A percentile compares a stretch with the other conserved stretches of the same genome.
phyloP scores from a whole-genome alignment of 164 flowering plant genomes.

The Berberis vulgaris region DNA sequence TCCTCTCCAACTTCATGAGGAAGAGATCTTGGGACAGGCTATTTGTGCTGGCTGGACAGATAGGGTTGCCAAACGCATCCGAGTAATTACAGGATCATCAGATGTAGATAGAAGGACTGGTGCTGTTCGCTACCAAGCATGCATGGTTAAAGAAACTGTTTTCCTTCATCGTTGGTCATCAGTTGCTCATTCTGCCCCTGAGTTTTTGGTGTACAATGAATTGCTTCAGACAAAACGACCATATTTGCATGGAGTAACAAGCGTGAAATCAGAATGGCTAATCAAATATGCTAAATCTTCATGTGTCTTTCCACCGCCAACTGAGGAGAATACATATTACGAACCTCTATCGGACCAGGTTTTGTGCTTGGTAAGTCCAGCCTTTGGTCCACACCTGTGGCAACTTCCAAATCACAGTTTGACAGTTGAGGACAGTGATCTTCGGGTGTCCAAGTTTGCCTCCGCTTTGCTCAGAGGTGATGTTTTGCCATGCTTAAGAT shows the following conservation, averaged over 20 bases:
- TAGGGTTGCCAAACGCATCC: conserved; percentile 68
- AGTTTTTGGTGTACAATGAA: conserved; percentile 77
- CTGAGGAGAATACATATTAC: conserved; percentile 19
- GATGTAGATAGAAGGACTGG: conserved; percentile 41
- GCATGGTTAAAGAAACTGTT: conserved; percentile 60
- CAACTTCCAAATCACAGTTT: conserved; percentile 51
- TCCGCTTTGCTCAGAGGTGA: conserved; percentile 73
- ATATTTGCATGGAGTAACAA: conserved; percentile 85
- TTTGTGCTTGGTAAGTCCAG: conserved; percentile 44
- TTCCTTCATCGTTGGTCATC: conserved; percentile 74
- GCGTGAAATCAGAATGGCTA: conserved; percentile 71
- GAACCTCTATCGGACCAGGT: conserved; percentile 49
- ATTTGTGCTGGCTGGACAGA: conserved; percentile 97
- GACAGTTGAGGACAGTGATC: conserved; percentile 31
- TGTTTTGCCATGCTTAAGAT: conserved; percentile 67
- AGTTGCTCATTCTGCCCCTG: conserved; percentile 54
- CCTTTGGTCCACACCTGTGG: conserved; percentile 79
- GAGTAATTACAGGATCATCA: conserved; percentile 23
- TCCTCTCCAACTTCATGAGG: conserved; percentile 53
- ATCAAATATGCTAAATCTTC: conserved; percentile 50
- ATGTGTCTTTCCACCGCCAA: conserved; percentile 67
- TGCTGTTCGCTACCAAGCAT: conserved; percentile 61
- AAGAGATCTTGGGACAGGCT: conserved; percentile 67
- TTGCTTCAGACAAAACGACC: conserved; percentile 64
- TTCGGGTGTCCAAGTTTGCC: conserved; percentile 52